Evolutionary conservation across 352 stramenopile genomes (phyloP).

Genomic region (Pythium aquatile): DNA sequence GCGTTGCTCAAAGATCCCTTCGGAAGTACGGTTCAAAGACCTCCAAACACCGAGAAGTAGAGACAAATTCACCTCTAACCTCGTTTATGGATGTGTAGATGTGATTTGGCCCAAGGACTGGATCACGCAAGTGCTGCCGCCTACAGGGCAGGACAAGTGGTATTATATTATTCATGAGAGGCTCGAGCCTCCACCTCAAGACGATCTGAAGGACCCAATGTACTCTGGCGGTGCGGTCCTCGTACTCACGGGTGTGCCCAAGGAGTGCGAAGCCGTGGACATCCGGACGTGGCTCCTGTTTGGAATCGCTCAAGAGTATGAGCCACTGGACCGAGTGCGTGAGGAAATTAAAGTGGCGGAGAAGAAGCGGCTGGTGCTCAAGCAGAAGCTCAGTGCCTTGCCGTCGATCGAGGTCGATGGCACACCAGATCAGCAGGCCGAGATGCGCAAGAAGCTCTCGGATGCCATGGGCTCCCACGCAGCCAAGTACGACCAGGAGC

Average conservation of each 20-base stretch:
- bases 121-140: constrained; percentile 56
- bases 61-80: not conserved
- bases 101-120: constrained; percentile 76
- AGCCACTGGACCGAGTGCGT: constrained; percentile 39
- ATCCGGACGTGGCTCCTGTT: constrained; percentile 60
- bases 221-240: constrained; percentile 53
- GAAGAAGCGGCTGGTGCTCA: constrained; percentile 46
- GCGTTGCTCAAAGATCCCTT: constrained; percentile 64
- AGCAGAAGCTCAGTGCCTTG: constrained; percentile 52
- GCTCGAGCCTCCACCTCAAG: constrained; percentile 49
- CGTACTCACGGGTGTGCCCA: constrained; percentile 56
- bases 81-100: constrained; percentile 29
- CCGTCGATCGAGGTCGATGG: constrained; percentile 47
- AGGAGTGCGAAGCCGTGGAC: constrained; percentile 49
- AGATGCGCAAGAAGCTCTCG: constrained; percentile 57
- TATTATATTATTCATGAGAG: constrained; percentile 75
- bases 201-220: constrained; percentile 57
- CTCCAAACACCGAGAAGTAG: no score
- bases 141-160: constrained; percentile 49
- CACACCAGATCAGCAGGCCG: constrained; percentile 41
- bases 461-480: constrained; percentile 37
- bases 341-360: constrained; percentile 33
- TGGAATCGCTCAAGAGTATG: constrained; percentile 56
- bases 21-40: constrained; percentile 35
- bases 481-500: constrained; percentile 43